A percentile compares a stretch with the other conserved stretches of the same genome.
Conservation (phyloP, 345 rosid genomes). For the Arabidopsis suecica region DNA sequence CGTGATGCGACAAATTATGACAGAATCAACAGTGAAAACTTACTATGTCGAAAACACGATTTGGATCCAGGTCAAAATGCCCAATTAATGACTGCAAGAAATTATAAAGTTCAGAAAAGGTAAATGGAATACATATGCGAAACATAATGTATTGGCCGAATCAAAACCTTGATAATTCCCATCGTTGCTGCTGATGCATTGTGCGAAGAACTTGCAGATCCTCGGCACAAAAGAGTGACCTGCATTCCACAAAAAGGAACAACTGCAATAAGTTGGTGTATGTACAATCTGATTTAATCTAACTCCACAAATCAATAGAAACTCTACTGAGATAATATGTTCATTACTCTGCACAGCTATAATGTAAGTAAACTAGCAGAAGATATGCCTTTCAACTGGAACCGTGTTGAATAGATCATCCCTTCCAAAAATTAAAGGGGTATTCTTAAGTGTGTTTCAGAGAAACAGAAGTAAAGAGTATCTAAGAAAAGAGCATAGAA, state of each 20-base stretch:
- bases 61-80: slow-evolving; percentile 98
- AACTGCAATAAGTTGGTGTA: slow-evolving; percentile 32
- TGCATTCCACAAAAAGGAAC: slow-evolving; percentile 46
- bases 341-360: slow-evolving; percentile 15
- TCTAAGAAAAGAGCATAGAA: slow-evolving; percentile 25
- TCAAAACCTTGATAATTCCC: slow-evolving; percentile 89
- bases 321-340: slow-evolving; percentile 24
- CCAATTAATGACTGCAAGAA: slow-evolving; percentile 93
- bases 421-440: slow-evolving; percentile 26
- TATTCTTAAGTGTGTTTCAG: slow-evolving; percentile 15
- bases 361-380: slow-evolving; percentile 32
- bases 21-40: slow-evolving; percentile 46
- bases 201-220: slow-evolving; percentile 67
- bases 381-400: slow-evolving; percentile 34
- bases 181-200: slow-evolving; percentile 76
- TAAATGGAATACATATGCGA: slow-evolving; percentile 11
- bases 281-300: slow-evolving; percentile 14
- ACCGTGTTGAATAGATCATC: slow-evolving; percentile 28
- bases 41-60: slow-evolving; percentile 99
- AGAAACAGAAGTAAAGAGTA: slow-evolving; percentile 9
- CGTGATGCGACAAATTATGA: slow-evolving; percentile 29
- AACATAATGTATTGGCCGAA: slow-evolving; percentile 20
- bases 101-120: slow-evolving; percentile 39
- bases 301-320: slow-evolving; percentile 26
- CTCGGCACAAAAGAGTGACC: slow-evolving; percentile 91